Base-by-base conservation (phyloP, 495 filamentous ascomycete genomes). In the Talaromyces wortmannii region DNA sequence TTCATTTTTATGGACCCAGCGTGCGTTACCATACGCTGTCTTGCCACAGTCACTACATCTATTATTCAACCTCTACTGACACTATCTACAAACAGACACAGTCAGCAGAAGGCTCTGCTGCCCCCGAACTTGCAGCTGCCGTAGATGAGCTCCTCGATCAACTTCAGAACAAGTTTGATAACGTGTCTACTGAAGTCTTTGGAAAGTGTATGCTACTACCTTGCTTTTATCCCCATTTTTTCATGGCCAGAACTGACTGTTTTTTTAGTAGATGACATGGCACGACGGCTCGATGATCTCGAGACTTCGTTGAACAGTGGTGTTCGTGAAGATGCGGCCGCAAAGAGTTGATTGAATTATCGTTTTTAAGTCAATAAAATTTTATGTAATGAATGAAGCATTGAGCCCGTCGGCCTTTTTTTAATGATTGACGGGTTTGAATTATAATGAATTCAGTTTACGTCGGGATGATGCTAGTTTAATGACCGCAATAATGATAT, bases 261-360 rank as follows among this genome's bases (percentile, higher is more conserved):
- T 40, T 13, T 45, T 40, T 31, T 58, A 96, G 91, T 97, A 85
- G 92, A 97, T 62, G 94, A 96, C 53, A 97, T 97, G 92, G 86
- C 90, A 11, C 78, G 86, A 56, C 86, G 92, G 15, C 71, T 97
- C 5, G 92, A 97, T 65, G 89, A 86, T 49, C 81, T 97, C 33
- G 92, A 97, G 68, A 78, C 87, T 44, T 85, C 86, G 40, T 57
- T 75, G 33, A 62, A 59, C 16, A 53, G 40, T 36, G 45, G 18
- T 18, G 44, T 53, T 40, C 43, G 10, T 23, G 23, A 23, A 23
- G 23, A 23, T 23, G 42, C 36, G 12, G 15, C 29, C 10, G 11
- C 43, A 4, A 53, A 53, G 52, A 31, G 32, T 18, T 53, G 52
- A 53, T 44, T 4, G 2, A 23, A 23, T 23, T 23, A 4, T 23